Base-by-base conservation (phyloP, 2,329 filamentous ascomycete genomes). In the Fusarium phyllophilum region DNA sequence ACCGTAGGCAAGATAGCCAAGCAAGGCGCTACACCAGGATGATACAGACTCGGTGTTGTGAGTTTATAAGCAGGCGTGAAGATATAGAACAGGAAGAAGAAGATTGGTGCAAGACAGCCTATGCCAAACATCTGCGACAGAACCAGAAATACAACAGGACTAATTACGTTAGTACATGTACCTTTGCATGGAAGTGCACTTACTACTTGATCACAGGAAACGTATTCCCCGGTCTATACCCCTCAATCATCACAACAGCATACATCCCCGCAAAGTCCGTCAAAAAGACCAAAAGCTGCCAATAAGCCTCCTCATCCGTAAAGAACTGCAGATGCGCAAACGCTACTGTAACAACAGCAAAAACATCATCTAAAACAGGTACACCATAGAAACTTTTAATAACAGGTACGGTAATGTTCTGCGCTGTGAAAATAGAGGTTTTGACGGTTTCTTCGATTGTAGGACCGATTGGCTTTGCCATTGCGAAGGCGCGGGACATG, bases 251-350 rank as follows among this genome's bases (percentile, higher is more conserved):
- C 8, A 79, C 26, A 20, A 81, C 71, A 34, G 75, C 74, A 49
- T 78, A 80, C 61, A 81, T 56, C 13, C 76, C 73, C 33, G 69
- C 76, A 56, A 71, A 78, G 7, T 81, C 79, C 1, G 74, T 74
- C 12, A 81, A 49, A 22, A 81, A 80, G 17, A 79, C 66, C 11
- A 80, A 39, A 7, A 73, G 70, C 22, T 81, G 78, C 76, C 78
- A 80, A 24, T 80, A 81, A 0, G 74, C 70, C 15, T 39, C 31
- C 1, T 62, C 56, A 13, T 78, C 70, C 2, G 66, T 58, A n/a
- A 68, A 72, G 45, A 79, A 76, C 20, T 78, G 72, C 34, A 81
- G 8, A 33, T 78, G 73, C 1, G 71, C 66, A 54, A 81, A 81
- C 0, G 69, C 73, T 17, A 73, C 59, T 0, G 74, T 71, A 0